Evolutionary conservation across 1,139 yeast genomes (phyloP), one percentile per base, ranked within the genome.

Genomic region (Entelexis paramagnoliae): DNA sequence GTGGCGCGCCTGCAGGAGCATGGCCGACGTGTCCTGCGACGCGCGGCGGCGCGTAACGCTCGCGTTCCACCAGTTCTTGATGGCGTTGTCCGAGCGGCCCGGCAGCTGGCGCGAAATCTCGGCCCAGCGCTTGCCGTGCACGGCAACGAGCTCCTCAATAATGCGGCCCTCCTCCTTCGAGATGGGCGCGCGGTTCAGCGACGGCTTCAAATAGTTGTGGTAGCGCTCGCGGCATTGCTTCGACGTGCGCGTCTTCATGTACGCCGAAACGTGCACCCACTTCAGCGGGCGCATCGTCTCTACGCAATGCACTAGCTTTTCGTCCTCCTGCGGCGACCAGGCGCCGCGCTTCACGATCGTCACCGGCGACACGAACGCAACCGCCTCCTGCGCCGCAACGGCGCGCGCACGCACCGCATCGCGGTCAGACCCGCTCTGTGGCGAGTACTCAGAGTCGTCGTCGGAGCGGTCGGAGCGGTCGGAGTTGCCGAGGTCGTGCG

Each of bases 1-100:
- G 14, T 10, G 42, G 20, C 4, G 26, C 16, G 40, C 26, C 20
- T 40, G 44, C 20, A 40, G 2, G 4, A 28, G 14, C 24, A 45
- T 19, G 14, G 50, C 22, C 6, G 48, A n/a, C 22, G 33, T 22
- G 47, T 53, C 56, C 36, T 51, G 54, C 26, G 54, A 48, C 16
- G 51, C 66, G 60, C 87, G 74, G 58, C 94, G 70, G 55, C 93
- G 74, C 62, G 83, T 85, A 17, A 93, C 89, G 13, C 94, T 93
- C 8, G 95, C 94, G 63, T 88, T 88, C 96, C 95, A 88, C 96
- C 96, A 88, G 68, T 87, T 87, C 65, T 88, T 88, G 60, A 88
- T 86, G 29, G 95, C 91, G 66, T 88, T 88, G 67, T 88, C 96
- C 17, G 86, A 78, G 51, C 96, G 72, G 1, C 95, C 95, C 59